These are phyloP conservation scores for Cornus kousa DNA, from an alignment of 148 eudicot genomes.

Conservation along the genomic window DNA sequence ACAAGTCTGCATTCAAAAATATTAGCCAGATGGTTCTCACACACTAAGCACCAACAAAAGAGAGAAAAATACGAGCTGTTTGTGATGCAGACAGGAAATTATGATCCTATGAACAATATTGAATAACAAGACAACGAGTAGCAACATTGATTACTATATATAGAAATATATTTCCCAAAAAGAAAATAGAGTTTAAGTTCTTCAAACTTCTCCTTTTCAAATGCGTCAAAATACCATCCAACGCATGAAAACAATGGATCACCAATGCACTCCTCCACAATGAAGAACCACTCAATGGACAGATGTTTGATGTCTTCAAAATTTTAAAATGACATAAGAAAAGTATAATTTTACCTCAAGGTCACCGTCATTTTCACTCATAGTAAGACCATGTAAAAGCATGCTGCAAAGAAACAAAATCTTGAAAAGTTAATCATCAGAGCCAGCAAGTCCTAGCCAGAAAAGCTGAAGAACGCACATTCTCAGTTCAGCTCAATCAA, in stretches of 20 bases:
- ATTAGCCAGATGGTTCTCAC: conserved; percentile 7
- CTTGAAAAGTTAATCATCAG: conserved; percentile 15
- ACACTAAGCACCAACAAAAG: conserved; percentile 12
- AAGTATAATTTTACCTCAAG: conserved; percentile 59
- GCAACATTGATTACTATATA: too few species aligned
- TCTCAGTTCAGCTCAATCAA: neutral
- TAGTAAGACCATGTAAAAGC: conserved; percentile 78
- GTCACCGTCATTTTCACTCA: conserved; percentile 87
- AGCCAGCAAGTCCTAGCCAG: conserved; percentile 16
- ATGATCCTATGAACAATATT: neutral
- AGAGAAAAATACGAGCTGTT: neutral
- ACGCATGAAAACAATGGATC: neutral
- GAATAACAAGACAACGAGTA: neutral
- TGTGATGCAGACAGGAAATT: neutral
- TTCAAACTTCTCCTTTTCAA: neutral
- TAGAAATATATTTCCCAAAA: neutral
- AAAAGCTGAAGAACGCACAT: neutral
- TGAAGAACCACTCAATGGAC: neutral
- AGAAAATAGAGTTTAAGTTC: neutral
- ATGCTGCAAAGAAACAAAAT: conserved; percentile 54
- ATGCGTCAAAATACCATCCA: neutral
- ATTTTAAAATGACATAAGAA: neutral
- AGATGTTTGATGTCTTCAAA: neutral
- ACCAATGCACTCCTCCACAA: neutral
- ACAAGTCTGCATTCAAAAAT: conserved; percentile 54